phyloP scores from a whole-genome alignment of 495 filamentous ascomycete species.

The Clohesyomyces aquaticus region DNA sequence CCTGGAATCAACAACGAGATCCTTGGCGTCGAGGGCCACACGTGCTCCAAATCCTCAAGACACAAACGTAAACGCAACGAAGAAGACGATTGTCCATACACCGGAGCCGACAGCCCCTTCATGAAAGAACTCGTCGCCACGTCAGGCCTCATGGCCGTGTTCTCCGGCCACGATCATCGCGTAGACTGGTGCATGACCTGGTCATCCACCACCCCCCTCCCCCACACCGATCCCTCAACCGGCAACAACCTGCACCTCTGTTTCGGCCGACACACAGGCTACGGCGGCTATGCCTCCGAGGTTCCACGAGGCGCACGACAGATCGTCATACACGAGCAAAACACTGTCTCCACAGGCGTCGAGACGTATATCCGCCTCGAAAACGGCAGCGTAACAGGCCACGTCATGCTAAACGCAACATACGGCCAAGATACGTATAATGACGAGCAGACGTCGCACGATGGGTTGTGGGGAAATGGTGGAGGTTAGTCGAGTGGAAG shows the following conservation, averaged over 20 bases:
- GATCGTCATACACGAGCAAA: slow-evolving; percentile 18
- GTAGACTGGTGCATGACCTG: slow-evolving; percentile 59
- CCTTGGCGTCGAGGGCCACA: slow-evolving; percentile 58
- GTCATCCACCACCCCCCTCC: slow-evolving; percentile 20
- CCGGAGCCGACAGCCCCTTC: slow-evolving; percentile 63
- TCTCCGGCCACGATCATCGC: slow-evolving; percentile 73
- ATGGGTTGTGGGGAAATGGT: background rate
- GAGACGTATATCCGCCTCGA: slow-evolving; percentile 72
- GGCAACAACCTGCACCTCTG: slow-evolving; percentile 59
- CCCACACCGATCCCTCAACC: slow-evolving; percentile 43
- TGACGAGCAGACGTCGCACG: slow-evolving; percentile 4
- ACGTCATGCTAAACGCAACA: slow-evolving; percentile 68
- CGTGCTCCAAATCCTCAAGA: no score
- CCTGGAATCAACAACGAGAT: slow-evolving; percentile 71
- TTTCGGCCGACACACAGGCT: slow-evolving; percentile 72
- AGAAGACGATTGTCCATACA: slow-evolving; percentile 45
- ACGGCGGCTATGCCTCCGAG: slow-evolving; percentile 71
- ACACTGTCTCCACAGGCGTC: slow-evolving; percentile 36
- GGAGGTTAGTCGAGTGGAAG: no score
- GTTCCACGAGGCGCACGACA: slow-evolving; percentile 58
- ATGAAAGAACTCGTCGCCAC: slow-evolving; percentile 59
- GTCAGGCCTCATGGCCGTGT: slow-evolving; percentile 61
- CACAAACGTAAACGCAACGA: slow-evolving; percentile 28
- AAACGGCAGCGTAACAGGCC: slow-evolving; percentile 57
- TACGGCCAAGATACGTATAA: slow-evolving; percentile 66